Base-by-base conservation (phyloP, 2,329 filamentous ascomycete species). In the Ophiostoma angusticollis region DNA sequence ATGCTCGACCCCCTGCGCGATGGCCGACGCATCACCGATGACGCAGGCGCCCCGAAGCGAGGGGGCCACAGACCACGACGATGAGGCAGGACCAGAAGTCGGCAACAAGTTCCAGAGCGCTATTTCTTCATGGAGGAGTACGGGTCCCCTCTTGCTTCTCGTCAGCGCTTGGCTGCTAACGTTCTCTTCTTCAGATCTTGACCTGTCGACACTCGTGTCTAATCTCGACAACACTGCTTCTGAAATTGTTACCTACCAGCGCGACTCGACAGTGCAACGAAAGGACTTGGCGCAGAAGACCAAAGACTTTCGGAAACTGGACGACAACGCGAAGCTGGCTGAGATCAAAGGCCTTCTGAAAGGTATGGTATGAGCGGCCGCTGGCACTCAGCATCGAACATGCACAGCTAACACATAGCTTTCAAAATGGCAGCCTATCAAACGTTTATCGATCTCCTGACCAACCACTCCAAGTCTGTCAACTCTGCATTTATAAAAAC, bases 211-310 rank as follows among this genome's bases (percentile, higher is more conserved):
- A 18, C 74, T 96, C 48, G 76, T 94, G 45, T 80, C 85, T 23
- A 83, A 74, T 48, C 78, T 98, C 46, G 91, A 98, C 60, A 81
- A 80, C 43, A 89, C 86, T 4, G 91, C 91, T n/a, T 89, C 87
- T 9, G 91, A 96, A 52, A 85, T 98, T 45, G 85, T 96, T 37
- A 68, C 82, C 34, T 86, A 93, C 56, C 93, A 98, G 56, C 76
- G 87, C 51, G 91, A 96, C 59, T 84, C 89, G n/a, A 81, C 94
- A 5, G 80, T 95, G 1, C 89, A 98, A 58, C 74, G 91, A 38
- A 98, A 98, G 57, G 93, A 98, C 45, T 68, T 98, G 16, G 91
- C 93, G n/a, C 87, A 95, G 56, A 96, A 95, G 68, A 98, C 91
- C 1, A 98, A 98, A 54, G 89, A 96, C 52, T 98, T 96, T 51